Percentiles rank a stretch among this genome's conserved stretches.
These are phyloP conservation scores for Arthrobotrys pseudoclavata DNA, from an alignment of 2,329 filamentous ascomycete genomes.

Conservation along the genomic window DNA sequence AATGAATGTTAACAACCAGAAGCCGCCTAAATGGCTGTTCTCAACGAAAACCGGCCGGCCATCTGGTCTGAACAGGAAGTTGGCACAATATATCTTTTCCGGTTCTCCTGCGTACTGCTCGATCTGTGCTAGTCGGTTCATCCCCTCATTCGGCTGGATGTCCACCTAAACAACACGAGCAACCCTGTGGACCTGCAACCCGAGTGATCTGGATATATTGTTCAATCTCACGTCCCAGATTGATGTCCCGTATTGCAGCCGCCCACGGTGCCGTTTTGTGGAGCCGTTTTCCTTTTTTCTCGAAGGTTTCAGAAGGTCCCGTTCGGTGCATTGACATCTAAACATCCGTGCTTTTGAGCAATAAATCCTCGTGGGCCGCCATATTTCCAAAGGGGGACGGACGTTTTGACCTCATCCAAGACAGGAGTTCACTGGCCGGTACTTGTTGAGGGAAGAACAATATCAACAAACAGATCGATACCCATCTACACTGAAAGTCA, in stretches of 20 bases:
- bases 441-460: slow-evolving; percentile 21
- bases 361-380: slow-evolving; percentile 40
- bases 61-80: slow-evolving; percentile 59
- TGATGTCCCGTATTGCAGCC: slow-evolving; percentile 42
- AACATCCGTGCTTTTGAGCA: slow-evolving; percentile 56
- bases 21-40: slow-evolving; percentile 57
- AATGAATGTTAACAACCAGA: slow-evolving; percentile 33
- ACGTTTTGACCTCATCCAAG: slow-evolving; percentile 58
- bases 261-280: slow-evolving; percentile 32
- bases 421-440: slow-evolving; percentile 45
- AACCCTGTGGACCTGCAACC: slow-evolving; percentile 27
- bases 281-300: slow-evolving; percentile 50
- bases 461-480: slow-evolving; percentile 43
- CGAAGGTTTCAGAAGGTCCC: slow-evolving; percentile 54
- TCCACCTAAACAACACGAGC: slow-evolving; percentile 25
- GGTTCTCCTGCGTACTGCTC: slow-evolving; percentile 59
- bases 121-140: slow-evolving; percentile 47
- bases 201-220: slow-evolving; percentile 15
- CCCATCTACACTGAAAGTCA: slow-evolving; percentile 16
- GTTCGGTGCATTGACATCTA: slow-evolving; percentile 57
- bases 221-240: slow-evolving; percentile 45
- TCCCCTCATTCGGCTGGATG: slow-evolving; percentile 13
- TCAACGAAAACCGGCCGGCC: slow-evolving; percentile 42
- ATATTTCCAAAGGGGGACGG: slow-evolving; percentile 58
- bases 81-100: slow-evolving; percentile 57